A percentile compares a stretch with the other conserved stretches of the same genome.
phyloP scores from a whole-genome alignment of 2,329 filamentous ascomycete species.

The Graphium sp. region DNA sequence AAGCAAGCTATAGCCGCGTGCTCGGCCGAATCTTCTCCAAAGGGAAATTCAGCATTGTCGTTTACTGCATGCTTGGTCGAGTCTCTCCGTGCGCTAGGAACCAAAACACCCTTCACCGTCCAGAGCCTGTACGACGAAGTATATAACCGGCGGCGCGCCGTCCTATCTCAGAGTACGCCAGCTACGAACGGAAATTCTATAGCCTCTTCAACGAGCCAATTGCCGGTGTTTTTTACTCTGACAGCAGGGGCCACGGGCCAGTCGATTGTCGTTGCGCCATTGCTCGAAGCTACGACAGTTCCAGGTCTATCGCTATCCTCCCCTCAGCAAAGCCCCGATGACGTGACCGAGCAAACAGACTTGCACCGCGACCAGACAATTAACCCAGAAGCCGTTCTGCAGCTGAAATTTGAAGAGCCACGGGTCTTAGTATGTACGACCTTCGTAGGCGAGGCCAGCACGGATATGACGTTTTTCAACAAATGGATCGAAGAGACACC shows the following conservation, averaged over 20 bases:
- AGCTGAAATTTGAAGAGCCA: slow-evolving; percentile 43
- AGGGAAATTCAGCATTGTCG: slow-evolving; percentile 28
- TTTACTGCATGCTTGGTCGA: slow-evolving; percentile 42
- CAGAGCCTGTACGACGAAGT: slow-evolving; percentile 41
- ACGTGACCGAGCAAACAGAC: slow-evolving; percentile 8
- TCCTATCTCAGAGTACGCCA: slow-evolving; percentile 21
- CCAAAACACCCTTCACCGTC: slow-evolving; percentile 30
- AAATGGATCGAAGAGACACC: slow-evolving; percentile 48
- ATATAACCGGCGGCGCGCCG: slow-evolving; percentile 23
- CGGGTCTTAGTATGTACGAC: slow-evolving; percentile 51
- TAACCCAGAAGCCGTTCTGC: slow-evolving; percentile 28
- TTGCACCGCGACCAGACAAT: slow-evolving; percentile 19
- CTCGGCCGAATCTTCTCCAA: slow-evolving; percentile 27
- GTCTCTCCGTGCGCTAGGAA: slow-evolving; percentile 34
- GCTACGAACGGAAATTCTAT: slow-evolving; percentile 26
- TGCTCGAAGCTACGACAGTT: slow-evolving; percentile 15
- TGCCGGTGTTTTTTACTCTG: slow-evolving; percentile 37
- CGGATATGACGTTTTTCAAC: slow-evolving; percentile 49
- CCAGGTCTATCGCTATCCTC: slow-evolving; percentile 5
- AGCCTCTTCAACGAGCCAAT: slow-evolving; percentile 15
- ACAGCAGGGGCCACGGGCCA: slow-evolving; percentile 35
- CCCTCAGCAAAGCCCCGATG: slow-evolving; percentile 10
- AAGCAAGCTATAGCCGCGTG: slow-evolving; percentile 49
- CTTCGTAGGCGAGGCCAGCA: slow-evolving; percentile 46
- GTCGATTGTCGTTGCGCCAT: slow-evolving; percentile 32